Base-by-base conservation (phyloP, 192 early-diverging fungal genomes). In the Podila clonocystis region DNA sequence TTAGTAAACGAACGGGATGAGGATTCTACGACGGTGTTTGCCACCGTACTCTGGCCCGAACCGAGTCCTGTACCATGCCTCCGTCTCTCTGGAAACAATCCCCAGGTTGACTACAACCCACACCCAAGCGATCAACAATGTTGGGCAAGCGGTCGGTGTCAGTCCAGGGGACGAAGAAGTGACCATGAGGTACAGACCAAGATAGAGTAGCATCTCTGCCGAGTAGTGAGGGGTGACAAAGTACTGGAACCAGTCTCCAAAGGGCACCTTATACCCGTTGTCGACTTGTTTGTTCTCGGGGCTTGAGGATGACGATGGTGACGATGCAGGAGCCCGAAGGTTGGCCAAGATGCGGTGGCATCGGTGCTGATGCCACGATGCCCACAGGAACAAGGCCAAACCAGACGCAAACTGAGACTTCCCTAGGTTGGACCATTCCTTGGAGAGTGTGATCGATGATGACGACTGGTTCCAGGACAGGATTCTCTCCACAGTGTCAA, bases 121-220 rank as follows among this genome's bases (percentile, higher is more conserved):
- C 4, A 85, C 24, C n/a, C 89, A 74, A 3, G 87, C 84, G 24
- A 71, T 68, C 24, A 86, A 33, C 9, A 90, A 48, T 0, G 82
- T 80, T 13, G 68, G 45, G 48, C 38, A 24, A 31, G 30, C 3
- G 8, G 36, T 66, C 0, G 57, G 29, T 1, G 55, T 17, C 5
- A 33, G 20, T 22, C 26, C 52, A 17, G 30, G 34, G 26, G 50
- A 29, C 20, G 64, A 30, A 17, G 71, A 60, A 11, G 70, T 45
- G 20, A 34, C 82, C 30, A 91, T 75, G n/a, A 92, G 71, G 36
- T 85, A 86, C 19, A 92, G 68, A 4, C 86, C 86, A 31, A 87
- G 9, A 68, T 94, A 94, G 22, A 94, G 80, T 5, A 94, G 62
- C 58, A 94, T 91, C 72, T 94, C 93, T 62, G 89, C 88, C 20